Base-by-base conservation (phyloP, 108 stramenopile species). In the Bacterosira constricta region DNA sequence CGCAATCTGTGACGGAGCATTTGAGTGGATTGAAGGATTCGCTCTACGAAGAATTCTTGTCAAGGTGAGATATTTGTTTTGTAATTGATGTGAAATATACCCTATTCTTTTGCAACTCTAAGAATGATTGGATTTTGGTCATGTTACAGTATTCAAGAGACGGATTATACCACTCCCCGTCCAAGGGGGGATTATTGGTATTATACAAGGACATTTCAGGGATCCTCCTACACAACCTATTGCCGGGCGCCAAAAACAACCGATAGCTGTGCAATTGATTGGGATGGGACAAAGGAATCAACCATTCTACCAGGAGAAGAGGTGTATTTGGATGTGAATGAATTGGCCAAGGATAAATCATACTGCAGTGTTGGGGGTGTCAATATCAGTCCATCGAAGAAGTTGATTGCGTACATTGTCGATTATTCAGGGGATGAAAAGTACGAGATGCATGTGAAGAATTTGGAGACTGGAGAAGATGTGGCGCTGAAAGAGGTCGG, bases 171-270 rank as follows among this genome's bases (percentile, higher is more conserved):
- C 13, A 72, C 81, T 18, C 96, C 96, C 7, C 63, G 77, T 3
- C 81, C 85, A n/a, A 55, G 81, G 2, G 90, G 88, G 4, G 75
- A 82, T 15, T 83, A 70, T 59, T 79, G 66, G 50, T 97, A 97
- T 79, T 98, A 96, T 79, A 83, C 96, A 17, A 81, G 96, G 6
- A 97, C 96, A 10, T 88, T 85, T 57, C 72, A 93, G 76, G 98
- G 98, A 29, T 88, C 83, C 49, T 82, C 89, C 27, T 98, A 97
- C 71, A 59, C 58, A 21, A 61, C 86, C 8, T 86, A 90, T 68
- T 96, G 95, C 68, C 85, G 97, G 29, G 90, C 90, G 34, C 88
- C 88, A 0, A 65, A 72, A 18, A 45, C 55, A 6, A 15, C 21
- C 8, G 71, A 69, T 0, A 46, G 38, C 25, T 49, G 37, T 25